Percentiles rank a stretch among this genome's conserved stretches.
Conservation (phyloP, 2,329 filamentous ascomycete genomes). For the Neocucurbitaria cava region DNA sequence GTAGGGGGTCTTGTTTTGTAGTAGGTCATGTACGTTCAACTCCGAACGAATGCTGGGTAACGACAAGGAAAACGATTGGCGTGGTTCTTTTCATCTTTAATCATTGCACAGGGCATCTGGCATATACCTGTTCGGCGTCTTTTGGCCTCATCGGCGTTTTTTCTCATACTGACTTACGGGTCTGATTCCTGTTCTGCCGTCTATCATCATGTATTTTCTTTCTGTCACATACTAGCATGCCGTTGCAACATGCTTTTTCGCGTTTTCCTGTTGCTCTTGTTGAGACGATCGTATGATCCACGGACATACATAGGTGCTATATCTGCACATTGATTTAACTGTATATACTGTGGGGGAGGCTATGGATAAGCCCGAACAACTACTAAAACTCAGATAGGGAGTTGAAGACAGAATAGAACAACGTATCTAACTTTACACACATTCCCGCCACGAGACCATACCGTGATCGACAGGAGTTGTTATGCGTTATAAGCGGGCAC, state of each 20-base stretch:
- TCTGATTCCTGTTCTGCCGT: not conserved
- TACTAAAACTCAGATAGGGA: not conserved
- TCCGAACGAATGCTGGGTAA: not conserved
- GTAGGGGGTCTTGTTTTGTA: constrained; percentile 21
- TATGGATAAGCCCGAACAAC: not conserved
- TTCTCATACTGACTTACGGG: constrained; percentile 1
- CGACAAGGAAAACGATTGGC: constrained; percentile 1
- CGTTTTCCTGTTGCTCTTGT: constrained; percentile 4
- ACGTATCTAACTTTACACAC: not conserved
- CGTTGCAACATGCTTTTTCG: constrained; percentile 2
- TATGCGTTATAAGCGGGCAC: not conserved
- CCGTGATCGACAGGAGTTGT: not conserved
- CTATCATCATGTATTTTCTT: not conserved
- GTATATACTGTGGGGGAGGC: constrained; percentile 6
- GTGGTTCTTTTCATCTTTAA: constrained; percentile 2
- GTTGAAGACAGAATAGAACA: not conserved
- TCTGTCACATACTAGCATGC: constrained; percentile 8
- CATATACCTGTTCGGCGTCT: constrained; percentile 13
- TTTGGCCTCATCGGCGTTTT: not conserved
- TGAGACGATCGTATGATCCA: constrained; percentile 7
- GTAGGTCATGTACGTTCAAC: not conserved
- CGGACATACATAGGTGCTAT: constrained; percentile 13
- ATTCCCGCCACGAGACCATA: not conserved
- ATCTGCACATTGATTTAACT: constrained; percentile 2
- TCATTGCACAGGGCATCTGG: constrained; percentile 12